A percentile compares a stretch with the other conserved stretches of the same genome.
Conservation (phyloP, 2,329 filamentous ascomycete species). For the Grosmannia huntii region DNA sequence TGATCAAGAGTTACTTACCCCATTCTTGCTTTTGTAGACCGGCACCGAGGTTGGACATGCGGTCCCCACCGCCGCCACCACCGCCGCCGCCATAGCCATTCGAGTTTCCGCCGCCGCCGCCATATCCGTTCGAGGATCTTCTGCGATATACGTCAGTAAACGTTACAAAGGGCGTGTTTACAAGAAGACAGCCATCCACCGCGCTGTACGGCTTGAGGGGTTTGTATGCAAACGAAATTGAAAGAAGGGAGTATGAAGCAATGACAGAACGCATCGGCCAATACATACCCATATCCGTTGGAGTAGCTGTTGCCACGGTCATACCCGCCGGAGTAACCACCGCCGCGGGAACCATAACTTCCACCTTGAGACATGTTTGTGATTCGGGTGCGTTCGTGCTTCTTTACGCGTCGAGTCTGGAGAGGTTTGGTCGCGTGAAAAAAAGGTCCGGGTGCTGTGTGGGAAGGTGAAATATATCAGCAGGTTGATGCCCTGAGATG, state of each 20-base stretch:
- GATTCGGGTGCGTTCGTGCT: neutral
- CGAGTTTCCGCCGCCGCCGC: slow-evolving; percentile 18
- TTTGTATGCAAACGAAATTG: neutral
- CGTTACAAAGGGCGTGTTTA: neutral
- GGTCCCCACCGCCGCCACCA: slow-evolving; percentile 58
- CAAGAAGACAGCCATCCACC: neutral
- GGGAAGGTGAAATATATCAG: neutral
- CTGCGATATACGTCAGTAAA: neutral
- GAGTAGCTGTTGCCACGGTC: slow-evolving; percentile 25
- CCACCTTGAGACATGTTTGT: slow-evolving; percentile 32
- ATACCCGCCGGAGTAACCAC: slow-evolving; percentile 17
- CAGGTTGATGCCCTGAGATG: neutral
- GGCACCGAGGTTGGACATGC: slow-evolving; percentile 84
- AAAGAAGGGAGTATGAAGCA: neutral
- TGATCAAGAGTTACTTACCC: slow-evolving; percentile 46
- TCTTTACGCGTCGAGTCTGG: neutral
- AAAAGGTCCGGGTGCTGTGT: neutral
- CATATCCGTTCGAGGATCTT: slow-evolving; percentile 18
- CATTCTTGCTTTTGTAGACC: slow-evolving; percentile 79
- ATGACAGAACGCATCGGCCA: neutral
- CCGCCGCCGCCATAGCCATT: slow-evolving; percentile 25
- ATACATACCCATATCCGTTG: slow-evolving; percentile 6
- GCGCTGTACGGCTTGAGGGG: neutral
- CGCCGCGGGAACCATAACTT: slow-evolving; percentile 26
- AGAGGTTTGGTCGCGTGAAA: neutral